Percentiles rank a stretch among this genome's conserved stretches.
Conservation (phyloP, 345 rosid genomes). For the Citrus sinensis region DNA sequence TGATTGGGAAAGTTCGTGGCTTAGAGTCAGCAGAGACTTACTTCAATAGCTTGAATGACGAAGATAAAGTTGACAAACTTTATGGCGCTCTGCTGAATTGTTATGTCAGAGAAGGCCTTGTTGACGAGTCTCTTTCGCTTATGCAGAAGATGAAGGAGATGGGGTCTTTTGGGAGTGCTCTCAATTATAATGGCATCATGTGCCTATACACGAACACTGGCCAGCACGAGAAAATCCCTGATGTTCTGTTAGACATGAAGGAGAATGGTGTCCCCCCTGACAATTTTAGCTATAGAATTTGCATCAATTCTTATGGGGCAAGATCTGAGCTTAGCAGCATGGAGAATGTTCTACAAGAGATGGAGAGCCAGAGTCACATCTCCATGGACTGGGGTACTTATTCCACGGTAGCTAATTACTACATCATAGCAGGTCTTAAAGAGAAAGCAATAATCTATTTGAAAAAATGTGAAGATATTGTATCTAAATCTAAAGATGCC, state of each 20-base stretch:
- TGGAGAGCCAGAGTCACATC: conserved; percentile 27
- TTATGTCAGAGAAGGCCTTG: conserved; percentile 35
- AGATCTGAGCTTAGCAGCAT: conserved; percentile 29
- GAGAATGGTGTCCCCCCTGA: conserved; percentile 35
- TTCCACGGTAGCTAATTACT: conserved; percentile 30
- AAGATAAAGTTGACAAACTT: conserved; percentile 28
- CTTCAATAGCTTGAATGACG: conserved; percentile 29
- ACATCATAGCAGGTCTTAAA: conserved; percentile 31
- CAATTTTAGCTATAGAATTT: conserved; percentile 41
- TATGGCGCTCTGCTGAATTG: conserved; percentile 51
- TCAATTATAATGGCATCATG: conserved; percentile 39
- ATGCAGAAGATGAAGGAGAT: conserved; percentile 42
- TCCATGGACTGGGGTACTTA: conserved; percentile 44
- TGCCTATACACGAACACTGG: conserved; percentile 29
- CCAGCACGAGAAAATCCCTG: conserved; percentile 32
- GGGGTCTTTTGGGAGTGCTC: conserved; percentile 24
- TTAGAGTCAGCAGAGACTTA: conserved; percentile 35
- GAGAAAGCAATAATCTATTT: conserved; percentile 34
- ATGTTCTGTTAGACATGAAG: conserved; percentile 41
- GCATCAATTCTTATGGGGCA: conserved; percentile 34
- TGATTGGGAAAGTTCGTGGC: conserved; percentile 42
- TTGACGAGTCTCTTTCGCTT: conserved; percentile 35
- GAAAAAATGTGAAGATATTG: conserved; percentile 36
- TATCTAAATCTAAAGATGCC: conserved; percentile 26
- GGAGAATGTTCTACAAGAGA: conserved; percentile 37